A percentile compares a stretch with the other conserved stretches of the same genome.
Conservation (phyloP, 1,284 basidiomycete genomes). For the Ustilago hordei region DNA sequence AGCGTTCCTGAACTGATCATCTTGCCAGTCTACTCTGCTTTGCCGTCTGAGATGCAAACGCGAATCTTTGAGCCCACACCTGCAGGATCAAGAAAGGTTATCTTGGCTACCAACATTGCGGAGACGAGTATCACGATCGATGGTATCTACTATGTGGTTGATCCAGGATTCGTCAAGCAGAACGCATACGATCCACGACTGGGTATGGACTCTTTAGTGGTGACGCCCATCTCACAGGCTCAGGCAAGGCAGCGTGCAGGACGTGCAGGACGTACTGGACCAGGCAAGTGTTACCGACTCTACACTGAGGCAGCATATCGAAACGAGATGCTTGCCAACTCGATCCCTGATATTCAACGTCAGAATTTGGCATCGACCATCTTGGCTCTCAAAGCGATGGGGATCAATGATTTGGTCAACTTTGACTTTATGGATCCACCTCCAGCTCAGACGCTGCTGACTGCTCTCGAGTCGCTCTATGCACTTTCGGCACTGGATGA, state of each 20-base stretch:
- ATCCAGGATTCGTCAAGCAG: constrained; percentile 98
- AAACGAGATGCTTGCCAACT: constrained; percentile 98
- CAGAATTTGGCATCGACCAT: constrained; percentile 94
- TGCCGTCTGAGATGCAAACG: constrained; percentile 97
- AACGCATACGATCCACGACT: constrained; percentile 97
- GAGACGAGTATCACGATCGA: constrained; percentile 98
- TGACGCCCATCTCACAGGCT: constrained; percentile 98
- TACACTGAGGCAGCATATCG: constrained; percentile 98
- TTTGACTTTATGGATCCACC: constrained; percentile 99
- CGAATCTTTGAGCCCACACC: constrained; percentile 97
- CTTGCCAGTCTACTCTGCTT: constrained; percentile 95
- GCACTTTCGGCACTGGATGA: constrained; percentile 95
- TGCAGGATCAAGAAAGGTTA: constrained; percentile 94
- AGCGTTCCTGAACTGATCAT: constrained; percentile 97
- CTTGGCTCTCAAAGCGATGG: constrained; percentile 97
- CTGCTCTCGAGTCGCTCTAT: constrained; percentile 91
- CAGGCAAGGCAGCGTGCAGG: constrained; percentile 95
- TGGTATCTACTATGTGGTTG: constrained; percentile 97
- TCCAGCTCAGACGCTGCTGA: constrained; percentile 93
- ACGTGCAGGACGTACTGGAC: constrained; percentile 95
- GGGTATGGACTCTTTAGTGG: constrained; percentile 98
- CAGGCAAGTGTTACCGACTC: constrained; percentile 96
- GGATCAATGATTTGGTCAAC: constrained; percentile 95
- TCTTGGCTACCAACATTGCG: constrained; percentile 98
- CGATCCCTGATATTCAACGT: constrained; percentile 96